Evolutionary conservation across 768 basidiomycete species (phyloP).

Genomic region (Tubosaeta sp.): DNA sequence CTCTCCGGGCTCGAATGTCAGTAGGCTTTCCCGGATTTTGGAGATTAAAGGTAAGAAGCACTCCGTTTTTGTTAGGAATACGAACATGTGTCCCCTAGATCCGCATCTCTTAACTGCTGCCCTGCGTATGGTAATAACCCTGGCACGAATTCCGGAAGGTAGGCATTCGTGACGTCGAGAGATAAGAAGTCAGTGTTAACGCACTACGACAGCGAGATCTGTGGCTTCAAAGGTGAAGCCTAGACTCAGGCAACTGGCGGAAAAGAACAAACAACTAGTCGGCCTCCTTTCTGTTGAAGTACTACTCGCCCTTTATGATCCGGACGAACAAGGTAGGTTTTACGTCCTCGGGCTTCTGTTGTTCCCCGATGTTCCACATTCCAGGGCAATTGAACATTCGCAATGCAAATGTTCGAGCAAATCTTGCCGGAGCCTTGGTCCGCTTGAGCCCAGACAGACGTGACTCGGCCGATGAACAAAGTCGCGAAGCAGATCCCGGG

Average conservation of each 20-base stretch:
- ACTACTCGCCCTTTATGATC: constrained; percentile 10
- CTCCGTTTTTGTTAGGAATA: too few relatives aligned
- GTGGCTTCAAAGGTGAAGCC: constrained; percentile 7
- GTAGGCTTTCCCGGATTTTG: constrained; percentile 16
- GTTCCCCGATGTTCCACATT: background rate
- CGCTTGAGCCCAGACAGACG: background rate
- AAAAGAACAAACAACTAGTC: constrained; percentile 4
- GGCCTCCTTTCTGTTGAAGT: constrained; percentile 21
- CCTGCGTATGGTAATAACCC: constrained; percentile 14
- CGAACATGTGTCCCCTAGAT: constrained; percentile 3
- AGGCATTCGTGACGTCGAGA: background rate
- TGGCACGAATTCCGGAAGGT: constrained; percentile 19
- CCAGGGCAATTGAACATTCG: constrained; percentile 9
- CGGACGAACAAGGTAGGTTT: constrained; percentile 1
- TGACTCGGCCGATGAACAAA: background rate
- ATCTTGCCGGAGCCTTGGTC: constrained; percentile 15
- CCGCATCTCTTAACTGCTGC: constrained; percentile 9
- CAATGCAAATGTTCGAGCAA: constrained; percentile 9
- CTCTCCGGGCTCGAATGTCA: background rate
- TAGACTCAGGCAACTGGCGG: constrained; percentile 14
- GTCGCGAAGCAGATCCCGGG: background rate
- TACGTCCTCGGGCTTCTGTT: background rate
- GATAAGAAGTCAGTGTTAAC: too few relatives aligned
- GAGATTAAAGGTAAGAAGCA: constrained; percentile 9
- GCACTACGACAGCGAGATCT: too few relatives aligned